Conservation (phyloP, 2,329 filamentous ascomycete genomes). For the Botrytis fabae region DNA sequence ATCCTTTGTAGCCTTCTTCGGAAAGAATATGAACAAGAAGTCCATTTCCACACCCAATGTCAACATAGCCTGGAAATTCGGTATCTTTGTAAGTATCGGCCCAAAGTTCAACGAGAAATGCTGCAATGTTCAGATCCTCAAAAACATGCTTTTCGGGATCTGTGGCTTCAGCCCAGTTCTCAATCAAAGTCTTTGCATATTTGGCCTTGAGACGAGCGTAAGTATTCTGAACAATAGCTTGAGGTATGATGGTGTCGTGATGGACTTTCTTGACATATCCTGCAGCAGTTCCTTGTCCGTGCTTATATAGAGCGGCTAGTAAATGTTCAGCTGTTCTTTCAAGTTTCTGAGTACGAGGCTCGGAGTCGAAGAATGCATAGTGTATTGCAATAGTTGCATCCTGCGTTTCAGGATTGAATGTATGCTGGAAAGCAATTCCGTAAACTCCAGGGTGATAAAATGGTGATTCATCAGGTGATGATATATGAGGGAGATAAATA, state of each 20-base stretch:
- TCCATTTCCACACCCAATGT: conserved; percentile 95
- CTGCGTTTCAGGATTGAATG: conserved; percentile 50
- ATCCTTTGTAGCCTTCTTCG: conserved; percentile 78
- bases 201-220: conserved; percentile 78
- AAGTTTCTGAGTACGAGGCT: conserved; percentile 50
- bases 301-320: conserved; percentile 68
- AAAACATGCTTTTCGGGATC: conserved; percentile 92
- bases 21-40: conserved; percentile 81
- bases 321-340: conserved; percentile 68
- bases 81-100: conserved; percentile 67
- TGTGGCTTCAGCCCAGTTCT: conserved; percentile 82
- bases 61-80: conserved; percentile 83
- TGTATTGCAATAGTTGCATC: conserved; percentile 59
- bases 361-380: conserved; percentile 53
- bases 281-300: conserved; percentile 62
- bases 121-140: conserved; percentile 87
- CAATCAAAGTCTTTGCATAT: conserved; percentile 70
- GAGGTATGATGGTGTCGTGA: conserved; percentile 79
- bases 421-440: conserved; percentile 74
- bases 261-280: conserved; percentile 81
- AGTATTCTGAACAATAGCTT: conserved; percentile 75
- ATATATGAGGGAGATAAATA: conserved; percentile 75
- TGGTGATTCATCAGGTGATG: conserved; percentile 63
- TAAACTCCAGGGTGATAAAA: conserved; percentile 84
- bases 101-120: conserved; percentile 93